These are phyloP conservation scores for Mytilinidion resinicola DNA, from an alignment of 495 filamentous ascomycete species.

Conservation along the genomic window DNA sequence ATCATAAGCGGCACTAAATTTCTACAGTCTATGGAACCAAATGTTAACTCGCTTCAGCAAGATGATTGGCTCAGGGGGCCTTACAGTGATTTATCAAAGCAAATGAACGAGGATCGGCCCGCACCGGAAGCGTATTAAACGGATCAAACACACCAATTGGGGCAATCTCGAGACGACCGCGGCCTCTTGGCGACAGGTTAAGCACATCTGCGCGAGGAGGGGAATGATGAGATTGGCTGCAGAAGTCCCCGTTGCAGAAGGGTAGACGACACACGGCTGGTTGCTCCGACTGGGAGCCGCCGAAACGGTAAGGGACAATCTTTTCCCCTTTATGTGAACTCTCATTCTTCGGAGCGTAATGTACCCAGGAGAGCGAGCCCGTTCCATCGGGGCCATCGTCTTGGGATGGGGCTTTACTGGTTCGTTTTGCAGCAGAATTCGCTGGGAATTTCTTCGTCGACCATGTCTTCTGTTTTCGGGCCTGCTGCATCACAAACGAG, in stretches of 20 bases:
- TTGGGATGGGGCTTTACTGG: background rate
- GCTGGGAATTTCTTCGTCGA: constrained; percentile 16
- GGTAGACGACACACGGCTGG: constrained; percentile 5
- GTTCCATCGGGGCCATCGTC: background rate
- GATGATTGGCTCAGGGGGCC: constrained; percentile 1
- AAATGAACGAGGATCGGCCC: constrained; percentile 13
- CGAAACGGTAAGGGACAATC: background rate
- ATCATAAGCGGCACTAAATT: constrained; percentile 13
- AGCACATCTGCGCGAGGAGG: background rate
- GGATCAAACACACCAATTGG: constrained; percentile 17
- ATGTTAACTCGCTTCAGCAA: background rate
- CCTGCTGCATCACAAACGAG: constrained; percentile 28
- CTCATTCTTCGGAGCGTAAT: background rate
- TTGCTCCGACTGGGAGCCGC: constrained; percentile 8
- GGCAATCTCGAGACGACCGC: constrained; percentile 8
- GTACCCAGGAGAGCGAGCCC: background rate
- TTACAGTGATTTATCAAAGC: constrained; percentile 25
- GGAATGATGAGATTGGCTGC: background rate
- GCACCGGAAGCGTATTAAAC: constrained; percentile 16
- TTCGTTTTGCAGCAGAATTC: background rate
- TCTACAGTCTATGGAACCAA: constrained; percentile 13
- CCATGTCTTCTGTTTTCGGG: constrained; percentile 22
- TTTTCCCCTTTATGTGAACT: background rate
- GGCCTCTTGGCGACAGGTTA: background rate
- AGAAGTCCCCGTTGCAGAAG: constrained; percentile 10